These are phyloP conservation scores for Heteromeles arbutifolia DNA, from an alignment of 306 rosid genomes.

Conservation along the genomic window DNA sequence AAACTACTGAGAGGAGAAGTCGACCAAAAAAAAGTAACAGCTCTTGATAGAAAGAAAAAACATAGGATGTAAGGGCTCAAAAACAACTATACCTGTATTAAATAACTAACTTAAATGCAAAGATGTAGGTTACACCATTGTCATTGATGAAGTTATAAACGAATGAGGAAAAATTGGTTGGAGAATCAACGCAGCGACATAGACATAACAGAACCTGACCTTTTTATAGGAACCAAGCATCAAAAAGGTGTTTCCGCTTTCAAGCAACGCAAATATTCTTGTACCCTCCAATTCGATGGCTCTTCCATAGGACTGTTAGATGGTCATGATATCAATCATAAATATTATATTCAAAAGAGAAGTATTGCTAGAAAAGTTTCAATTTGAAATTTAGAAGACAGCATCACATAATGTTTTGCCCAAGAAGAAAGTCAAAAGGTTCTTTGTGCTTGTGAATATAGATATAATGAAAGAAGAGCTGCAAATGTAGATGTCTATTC, in stretches of 20 bases:
- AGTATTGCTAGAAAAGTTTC: not conserved
- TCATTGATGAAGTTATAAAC: not conserved
- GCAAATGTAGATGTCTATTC: not conserved
- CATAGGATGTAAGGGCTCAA: not conserved
- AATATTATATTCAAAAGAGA: not conserved
- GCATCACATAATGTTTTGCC: not conserved
- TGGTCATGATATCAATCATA: conserved; percentile 10
- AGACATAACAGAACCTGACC: conserved; percentile 33
- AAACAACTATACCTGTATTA: not conserved
- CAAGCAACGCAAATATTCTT: conserved; percentile 61
- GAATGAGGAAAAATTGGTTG: not conserved
- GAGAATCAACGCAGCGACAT: not conserved
- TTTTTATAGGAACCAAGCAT: conserved; percentile 65
- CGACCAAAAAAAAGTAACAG: not conserved
- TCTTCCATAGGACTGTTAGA: conserved; percentile 78
- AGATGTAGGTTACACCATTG: not conserved
- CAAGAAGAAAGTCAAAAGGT: not conserved
- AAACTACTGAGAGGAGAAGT: not conserved
- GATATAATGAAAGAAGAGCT: not conserved
- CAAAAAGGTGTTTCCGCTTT: conserved; percentile 76
- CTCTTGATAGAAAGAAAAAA: not conserved
- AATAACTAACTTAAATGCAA: not conserved
- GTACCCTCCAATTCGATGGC: conserved; percentile 68
- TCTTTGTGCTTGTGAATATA: not conserved
- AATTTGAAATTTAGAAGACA: not conserved